Conservation (phyloP, 371 early-diverging fungal species). For the Mortierella sp. region DNA sequence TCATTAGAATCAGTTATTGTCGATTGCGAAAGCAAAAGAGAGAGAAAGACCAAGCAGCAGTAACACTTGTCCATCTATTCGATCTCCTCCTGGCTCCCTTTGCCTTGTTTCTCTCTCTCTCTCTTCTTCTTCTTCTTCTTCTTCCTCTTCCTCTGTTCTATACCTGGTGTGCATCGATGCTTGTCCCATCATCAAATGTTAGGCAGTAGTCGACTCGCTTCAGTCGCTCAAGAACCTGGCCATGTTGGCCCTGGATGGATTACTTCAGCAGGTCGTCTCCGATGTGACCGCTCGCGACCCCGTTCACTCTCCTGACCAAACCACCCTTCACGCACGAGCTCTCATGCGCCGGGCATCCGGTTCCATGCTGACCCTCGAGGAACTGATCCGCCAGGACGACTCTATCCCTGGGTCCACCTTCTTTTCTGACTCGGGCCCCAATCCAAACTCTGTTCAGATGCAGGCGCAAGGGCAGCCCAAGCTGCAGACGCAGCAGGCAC, state of each 20-base stretch:
- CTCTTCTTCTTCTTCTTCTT: not conserved
- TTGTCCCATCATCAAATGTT: not conserved
- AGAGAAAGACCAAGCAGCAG: not conserved
- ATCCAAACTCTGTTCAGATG: not conserved
- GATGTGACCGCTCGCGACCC: conserved; percentile 49
- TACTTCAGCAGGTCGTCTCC: conserved; percentile 50
- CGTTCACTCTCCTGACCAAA: conserved; percentile 43
- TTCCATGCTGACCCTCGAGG: conserved; percentile 18
- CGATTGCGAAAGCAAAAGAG: not conserved
- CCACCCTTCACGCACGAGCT: conserved; percentile 45
- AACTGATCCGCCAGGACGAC: not conserved
- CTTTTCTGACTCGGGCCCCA: too few species aligned
- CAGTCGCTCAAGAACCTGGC: conserved; percentile 51
- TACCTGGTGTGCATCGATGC: not conserved
- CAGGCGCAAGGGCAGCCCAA: not conserved
- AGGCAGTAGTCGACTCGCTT: conserved; percentile 44
- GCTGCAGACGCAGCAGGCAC: too few species aligned
- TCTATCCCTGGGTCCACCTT: too few species aligned
- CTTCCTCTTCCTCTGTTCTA: too few species aligned
- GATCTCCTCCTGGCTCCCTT: conserved; percentile 3
- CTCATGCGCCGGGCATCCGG: conserved; percentile 34
- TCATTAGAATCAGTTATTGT: not conserved
- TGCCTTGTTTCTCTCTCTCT: not conserved
- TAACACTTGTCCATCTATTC: conserved; percentile 8
- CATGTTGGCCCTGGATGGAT: conserved; percentile 45